Base-by-base conservation (phyloP, 2,329 filamentous ascomycete genomes). In the Ophiostoma perfectum region DNA sequence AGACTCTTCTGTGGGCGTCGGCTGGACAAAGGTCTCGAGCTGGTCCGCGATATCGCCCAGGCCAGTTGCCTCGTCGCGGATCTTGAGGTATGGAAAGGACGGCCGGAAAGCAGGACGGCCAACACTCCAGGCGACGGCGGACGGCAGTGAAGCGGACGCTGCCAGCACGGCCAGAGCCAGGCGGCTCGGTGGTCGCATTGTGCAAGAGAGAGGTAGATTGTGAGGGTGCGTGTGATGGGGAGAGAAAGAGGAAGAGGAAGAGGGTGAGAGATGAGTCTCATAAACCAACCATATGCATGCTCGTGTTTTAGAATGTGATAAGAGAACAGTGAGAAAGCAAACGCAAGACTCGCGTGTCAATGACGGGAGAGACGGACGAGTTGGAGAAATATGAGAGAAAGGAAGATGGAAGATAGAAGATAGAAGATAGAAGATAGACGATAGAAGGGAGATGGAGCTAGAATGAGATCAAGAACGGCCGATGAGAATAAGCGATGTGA, bases 151-250 rank as follows among this genome's bases (percentile, higher is more conserved):
- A 18, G 60, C 39, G 16, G 60, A 44, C 4, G 39, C 60, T 16
- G 39, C 60, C 60, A 63, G 18, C 16, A 4, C 60, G 60, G 60
- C 60, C 60, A 63, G 16, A 42, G 60, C 60, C 60, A 42, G 11
- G 9, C 60, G n/a, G 39, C 60, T 27, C 27, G 27, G 39, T 11
- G 60, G 18, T 63, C 60, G 60, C 60, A 63, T 63, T 42, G 60
- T 63, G 39, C 8, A 12, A 8, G 12, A 41, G 36, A 39, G 58
- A 41, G 49, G 49, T 16, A 16, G 60, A 63, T 27, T 27, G 27
- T 27, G 27, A 27, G 27, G 27, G 27, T 27, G 27, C 27, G 27
- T 1, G 9, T 5, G 9, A 49, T 11, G n/a, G 45, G 9, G 11
- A 16, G 9, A n/a, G 18, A 8, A 8, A 27, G 49, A n/a, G n/a